Evolutionary conservation across 1,139 yeast species (phyloP).

Genomic region (Sugiyamaella novakii): DNA sequence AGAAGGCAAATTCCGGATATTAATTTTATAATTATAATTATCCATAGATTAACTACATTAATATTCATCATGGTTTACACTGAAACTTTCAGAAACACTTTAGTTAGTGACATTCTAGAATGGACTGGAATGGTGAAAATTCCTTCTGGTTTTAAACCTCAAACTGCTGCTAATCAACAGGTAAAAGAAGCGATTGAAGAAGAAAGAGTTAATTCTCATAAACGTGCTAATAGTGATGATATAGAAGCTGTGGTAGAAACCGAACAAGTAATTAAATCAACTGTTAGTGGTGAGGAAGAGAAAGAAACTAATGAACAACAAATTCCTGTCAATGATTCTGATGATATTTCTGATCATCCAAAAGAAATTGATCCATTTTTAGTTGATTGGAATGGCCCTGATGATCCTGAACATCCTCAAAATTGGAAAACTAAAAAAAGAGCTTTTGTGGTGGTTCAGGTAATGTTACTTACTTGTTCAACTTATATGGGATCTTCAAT

Average conservation of each 20-base stretch:
- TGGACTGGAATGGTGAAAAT: constrained; percentile 21
- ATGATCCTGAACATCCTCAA: constrained; percentile 60
- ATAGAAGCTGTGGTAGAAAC: constrained; percentile 7
- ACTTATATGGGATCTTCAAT: constrained; percentile 66
- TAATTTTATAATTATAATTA: too few relatives aligned
- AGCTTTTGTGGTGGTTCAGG: constrained; percentile 45
- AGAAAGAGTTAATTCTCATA: constrained; percentile 7
- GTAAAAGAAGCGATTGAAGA: constrained; percentile 8
- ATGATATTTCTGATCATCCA: constrained; percentile 2
- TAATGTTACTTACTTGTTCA: constrained; percentile 52
- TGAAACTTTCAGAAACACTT: constrained; percentile 20
- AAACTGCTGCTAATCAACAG: constrained; percentile 7
- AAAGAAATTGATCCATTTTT: constrained; percentile 26
- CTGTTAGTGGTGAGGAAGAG: constrained; percentile 12
- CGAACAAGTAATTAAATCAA: constrained; percentile 1
- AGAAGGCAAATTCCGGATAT: too few relatives aligned
- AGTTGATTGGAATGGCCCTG: constrained; percentile 51
- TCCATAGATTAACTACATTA: not conserved
- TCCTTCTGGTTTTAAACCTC: constrained; percentile 19
- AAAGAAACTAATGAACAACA: constrained; percentile 12
- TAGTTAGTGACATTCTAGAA: constrained; percentile 22
- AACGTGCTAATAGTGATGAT: constrained; percentile 12
- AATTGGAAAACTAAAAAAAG: constrained; percentile 55
- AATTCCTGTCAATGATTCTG: constrained; percentile 7
- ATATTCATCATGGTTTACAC: constrained; percentile 13